Evolutionary conservation across 441 rosid genomes (phyloP).

Genomic region (Cnidoscolus chayamansa): DNA sequence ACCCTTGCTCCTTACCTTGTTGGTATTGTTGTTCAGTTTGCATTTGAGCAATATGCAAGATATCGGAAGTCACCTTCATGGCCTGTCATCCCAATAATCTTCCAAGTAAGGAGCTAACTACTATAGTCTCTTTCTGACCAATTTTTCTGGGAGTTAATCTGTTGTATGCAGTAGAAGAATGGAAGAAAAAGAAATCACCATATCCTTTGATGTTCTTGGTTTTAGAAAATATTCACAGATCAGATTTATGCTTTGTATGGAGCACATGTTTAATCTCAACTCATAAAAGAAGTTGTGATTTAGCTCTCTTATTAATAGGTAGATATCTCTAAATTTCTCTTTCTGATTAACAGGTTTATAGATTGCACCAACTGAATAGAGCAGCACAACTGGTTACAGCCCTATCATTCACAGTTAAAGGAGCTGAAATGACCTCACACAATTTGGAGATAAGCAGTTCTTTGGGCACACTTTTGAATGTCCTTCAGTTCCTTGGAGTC

Average conservation of each 20-base stretch:
- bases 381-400: constrained; percentile 95
- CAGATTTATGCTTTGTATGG: too few species aligned
- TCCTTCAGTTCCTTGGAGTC: constrained; percentile 83
- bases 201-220: constrained; percentile 1
- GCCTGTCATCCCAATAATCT: constrained; percentile 73
- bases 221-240: neutral
- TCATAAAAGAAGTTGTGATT: neutral
- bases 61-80: constrained; percentile 69
- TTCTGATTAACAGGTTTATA: constrained; percentile 62
- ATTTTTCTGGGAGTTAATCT: constrained; percentile 7
- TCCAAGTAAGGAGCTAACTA: constrained; percentile 56
- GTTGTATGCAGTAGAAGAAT: neutral
- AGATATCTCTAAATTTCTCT: constrained; percentile 8
- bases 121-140: constrained; percentile 1
- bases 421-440: constrained; percentile 79
- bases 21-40: constrained; percentile 88
- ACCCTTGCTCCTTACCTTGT: constrained; percentile 96
- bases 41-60: constrained; percentile 85
- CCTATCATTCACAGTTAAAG: constrained; percentile 79
- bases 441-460: constrained; percentile 87
- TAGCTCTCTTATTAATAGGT: constrained; percentile 1
- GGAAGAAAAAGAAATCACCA: neutral
- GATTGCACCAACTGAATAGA: constrained; percentile 94
- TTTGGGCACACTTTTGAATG: constrained; percentile 71
- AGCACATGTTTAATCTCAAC: neutral